Evolutionary conservation across 352 stramenopile species (phyloP).

Genomic region (Phytophthora agathidicida): DNA sequence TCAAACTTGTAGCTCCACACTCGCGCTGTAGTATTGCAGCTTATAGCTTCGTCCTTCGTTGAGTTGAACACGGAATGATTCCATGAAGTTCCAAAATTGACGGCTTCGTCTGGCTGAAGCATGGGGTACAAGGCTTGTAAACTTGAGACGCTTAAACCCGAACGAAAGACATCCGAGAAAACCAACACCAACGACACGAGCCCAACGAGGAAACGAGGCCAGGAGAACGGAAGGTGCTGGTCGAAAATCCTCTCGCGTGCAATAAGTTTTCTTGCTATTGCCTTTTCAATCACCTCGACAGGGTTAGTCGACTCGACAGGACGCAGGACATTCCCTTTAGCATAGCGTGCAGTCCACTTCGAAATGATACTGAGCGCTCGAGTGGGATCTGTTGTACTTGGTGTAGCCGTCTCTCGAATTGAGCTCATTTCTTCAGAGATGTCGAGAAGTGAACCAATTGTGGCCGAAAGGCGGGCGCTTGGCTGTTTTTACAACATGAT

Average conservation of each 20-base stretch:
- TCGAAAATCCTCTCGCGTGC: constrained; percentile 26
- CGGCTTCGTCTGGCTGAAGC: constrained; percentile 36
- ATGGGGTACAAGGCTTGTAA: constrained; percentile 15
- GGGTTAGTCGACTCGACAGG: too few species aligned
- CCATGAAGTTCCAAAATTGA: constrained; percentile 35
- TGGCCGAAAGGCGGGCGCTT: too few species aligned
- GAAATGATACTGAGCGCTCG: too few species aligned
- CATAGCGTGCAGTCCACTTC: too few species aligned
- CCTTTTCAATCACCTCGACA: too few species aligned
- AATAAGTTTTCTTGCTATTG: too few species aligned
- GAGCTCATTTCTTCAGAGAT: too few species aligned
- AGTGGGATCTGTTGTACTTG: too few species aligned
- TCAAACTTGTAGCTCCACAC: constrained; percentile 53
- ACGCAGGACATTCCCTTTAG: too few species aligned
- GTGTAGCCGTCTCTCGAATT: too few species aligned
- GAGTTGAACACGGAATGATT: constrained; percentile 36
- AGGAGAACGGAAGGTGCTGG: constrained; percentile 27
- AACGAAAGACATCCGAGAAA: constrained; percentile 39
- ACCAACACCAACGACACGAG: constrained; percentile 32
- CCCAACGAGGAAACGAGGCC: constrained; percentile 17
- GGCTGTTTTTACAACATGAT: too few species aligned
- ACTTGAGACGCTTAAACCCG: constrained; percentile 17
- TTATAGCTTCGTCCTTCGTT: constrained; percentile 7
- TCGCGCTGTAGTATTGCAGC: neutral
- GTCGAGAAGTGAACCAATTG: too few species aligned